phyloP scores from a whole-genome alignment of 139 green algal species.

The Tetradesmus lagerheimii region DNA sequence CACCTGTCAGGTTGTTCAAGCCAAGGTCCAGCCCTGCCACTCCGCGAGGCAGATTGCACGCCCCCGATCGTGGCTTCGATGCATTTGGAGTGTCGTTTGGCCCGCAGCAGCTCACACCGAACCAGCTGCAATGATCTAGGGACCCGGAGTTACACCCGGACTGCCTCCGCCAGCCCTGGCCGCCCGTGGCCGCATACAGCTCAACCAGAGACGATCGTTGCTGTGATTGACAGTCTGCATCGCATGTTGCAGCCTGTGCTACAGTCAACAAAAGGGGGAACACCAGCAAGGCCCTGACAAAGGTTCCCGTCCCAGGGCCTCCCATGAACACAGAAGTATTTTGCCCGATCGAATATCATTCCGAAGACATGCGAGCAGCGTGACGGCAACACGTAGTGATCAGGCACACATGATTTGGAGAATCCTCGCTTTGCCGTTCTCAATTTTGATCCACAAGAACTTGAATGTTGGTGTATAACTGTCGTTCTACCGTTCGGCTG shows the following conservation, averaged over 20 bases:
- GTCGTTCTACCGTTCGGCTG: background rate
- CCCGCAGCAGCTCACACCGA: slow-evolving; percentile 31
- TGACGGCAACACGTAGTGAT: background rate
- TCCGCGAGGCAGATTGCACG: background rate
- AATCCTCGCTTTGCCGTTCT: background rate
- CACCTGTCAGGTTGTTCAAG: slow-evolving; percentile 24
- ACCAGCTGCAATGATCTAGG: slow-evolving; percentile 20
- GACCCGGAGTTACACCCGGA: background rate
- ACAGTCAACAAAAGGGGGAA: background rate
- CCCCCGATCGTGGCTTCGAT: too few relatives aligned
- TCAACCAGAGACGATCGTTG: background rate
- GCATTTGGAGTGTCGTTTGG: background rate
- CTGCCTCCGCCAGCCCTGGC: slow-evolving; percentile 1
- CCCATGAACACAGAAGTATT: background rate
- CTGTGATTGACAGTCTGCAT: background rate
- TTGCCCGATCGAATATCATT: background rate
- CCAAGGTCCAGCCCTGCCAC: slow-evolving; percentile 24
- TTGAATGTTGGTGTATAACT: background rate
- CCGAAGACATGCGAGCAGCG: background rate
- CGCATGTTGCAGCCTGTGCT: background rate
- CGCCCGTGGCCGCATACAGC: slow-evolving; percentile 1
- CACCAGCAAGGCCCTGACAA: background rate
- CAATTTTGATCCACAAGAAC: background rate
- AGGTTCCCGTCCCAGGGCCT: background rate
- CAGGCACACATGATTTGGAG: background rate